Conservation (phyloP, 371 early-diverging fungal genomes). For the Mucor mucedo region DNA sequence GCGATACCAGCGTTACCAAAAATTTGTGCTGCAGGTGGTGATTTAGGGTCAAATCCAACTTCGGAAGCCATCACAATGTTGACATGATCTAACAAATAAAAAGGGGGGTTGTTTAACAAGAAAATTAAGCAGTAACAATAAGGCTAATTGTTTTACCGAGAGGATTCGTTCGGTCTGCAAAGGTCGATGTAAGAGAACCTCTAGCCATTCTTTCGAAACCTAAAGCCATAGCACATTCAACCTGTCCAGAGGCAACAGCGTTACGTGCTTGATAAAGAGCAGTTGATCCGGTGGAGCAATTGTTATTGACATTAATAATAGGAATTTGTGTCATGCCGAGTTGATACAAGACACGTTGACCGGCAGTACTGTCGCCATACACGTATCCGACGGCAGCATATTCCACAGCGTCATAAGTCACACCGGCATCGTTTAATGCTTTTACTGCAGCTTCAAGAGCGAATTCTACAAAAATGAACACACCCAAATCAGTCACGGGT, state of each 20-base stretch:
- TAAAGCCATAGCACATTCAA: slow-evolving; percentile 78
- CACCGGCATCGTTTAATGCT: slow-evolving; percentile 72
- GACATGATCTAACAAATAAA: slow-evolving; percentile 53
- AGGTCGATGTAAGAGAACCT: slow-evolving; percentile 63
- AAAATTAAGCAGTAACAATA: not conserved
- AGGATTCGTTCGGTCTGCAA: slow-evolving; percentile 71
- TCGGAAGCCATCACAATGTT: slow-evolving; percentile 59
- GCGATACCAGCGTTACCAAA: slow-evolving; percentile 82
- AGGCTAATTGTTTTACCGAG: slow-evolving; percentile 42
- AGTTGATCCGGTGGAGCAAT: slow-evolving; percentile 81
- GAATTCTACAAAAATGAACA: slow-evolving; percentile 50
- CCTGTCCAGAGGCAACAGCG: slow-evolving; percentile 67
- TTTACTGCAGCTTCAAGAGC: slow-evolving; percentile 77
- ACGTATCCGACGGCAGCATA: slow-evolving; percentile 68
- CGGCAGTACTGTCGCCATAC: slow-evolving; percentile 75
- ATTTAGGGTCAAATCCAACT: slow-evolving; percentile 59
- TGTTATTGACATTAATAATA: slow-evolving; percentile 78
- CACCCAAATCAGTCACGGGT: not conserved
- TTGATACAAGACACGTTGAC: slow-evolving; percentile 76
- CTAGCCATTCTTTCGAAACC: slow-evolving; percentile 81
- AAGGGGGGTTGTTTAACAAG: not conserved
- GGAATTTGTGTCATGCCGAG: slow-evolving; percentile 73
- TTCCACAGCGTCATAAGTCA: slow-evolving; percentile 72
- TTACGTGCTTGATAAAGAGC: slow-evolving; percentile 77
- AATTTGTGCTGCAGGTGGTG: slow-evolving; percentile 75